These are phyloP conservation scores for Phytopythium aichiense DNA, from an alignment of 352 stramenopile genomes.

Conservation along the genomic window DNA sequence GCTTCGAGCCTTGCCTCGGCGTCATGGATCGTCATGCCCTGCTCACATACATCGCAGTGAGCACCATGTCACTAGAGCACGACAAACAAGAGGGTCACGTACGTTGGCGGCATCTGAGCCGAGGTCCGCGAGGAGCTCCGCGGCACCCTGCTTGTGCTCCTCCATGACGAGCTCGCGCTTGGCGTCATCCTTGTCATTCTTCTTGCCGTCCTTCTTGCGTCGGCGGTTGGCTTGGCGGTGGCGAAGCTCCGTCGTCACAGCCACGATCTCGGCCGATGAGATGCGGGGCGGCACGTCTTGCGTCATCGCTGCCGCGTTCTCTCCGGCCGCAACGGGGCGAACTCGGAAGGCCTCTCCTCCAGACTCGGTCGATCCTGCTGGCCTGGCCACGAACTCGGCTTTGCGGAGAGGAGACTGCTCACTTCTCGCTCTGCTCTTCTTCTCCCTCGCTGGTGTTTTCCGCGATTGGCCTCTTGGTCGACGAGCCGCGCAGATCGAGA, in stretches of 20 bases:
- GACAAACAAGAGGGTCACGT: not conserved
- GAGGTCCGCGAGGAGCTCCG: conserved; percentile 64
- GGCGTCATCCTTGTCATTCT: conserved; percentile 42
- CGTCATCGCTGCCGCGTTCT: conserved; percentile 14
- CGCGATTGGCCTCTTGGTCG: not conserved
- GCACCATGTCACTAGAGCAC: not conserved
- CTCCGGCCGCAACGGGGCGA: not conserved
- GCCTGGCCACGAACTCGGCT: not conserved
- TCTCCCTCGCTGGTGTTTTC: not conserved
- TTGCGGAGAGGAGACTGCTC: not conserved
- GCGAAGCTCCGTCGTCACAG: conserved; percentile 74
- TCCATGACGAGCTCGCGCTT: conserved; percentile 82
- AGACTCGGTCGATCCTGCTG: not conserved
- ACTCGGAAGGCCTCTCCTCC: not conserved
- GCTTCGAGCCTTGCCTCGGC: conserved; percentile 52
- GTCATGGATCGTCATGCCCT: conserved; percentile 54
- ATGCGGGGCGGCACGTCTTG: conserved; percentile 35
- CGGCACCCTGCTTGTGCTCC: conserved; percentile 69
- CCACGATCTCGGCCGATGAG: conserved; percentile 82
- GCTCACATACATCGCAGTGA: not conserved
- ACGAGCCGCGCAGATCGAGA: not conserved
- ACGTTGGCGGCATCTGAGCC: conserved; percentile 40
- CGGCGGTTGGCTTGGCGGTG: conserved; percentile 51
- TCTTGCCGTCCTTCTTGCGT: conserved; percentile 54
- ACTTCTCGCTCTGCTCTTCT: not conserved